phyloP scores from a whole-genome alignment of 495 filamentous ascomycete genomes.

The Melanomma pulvis-pyrius region DNA sequence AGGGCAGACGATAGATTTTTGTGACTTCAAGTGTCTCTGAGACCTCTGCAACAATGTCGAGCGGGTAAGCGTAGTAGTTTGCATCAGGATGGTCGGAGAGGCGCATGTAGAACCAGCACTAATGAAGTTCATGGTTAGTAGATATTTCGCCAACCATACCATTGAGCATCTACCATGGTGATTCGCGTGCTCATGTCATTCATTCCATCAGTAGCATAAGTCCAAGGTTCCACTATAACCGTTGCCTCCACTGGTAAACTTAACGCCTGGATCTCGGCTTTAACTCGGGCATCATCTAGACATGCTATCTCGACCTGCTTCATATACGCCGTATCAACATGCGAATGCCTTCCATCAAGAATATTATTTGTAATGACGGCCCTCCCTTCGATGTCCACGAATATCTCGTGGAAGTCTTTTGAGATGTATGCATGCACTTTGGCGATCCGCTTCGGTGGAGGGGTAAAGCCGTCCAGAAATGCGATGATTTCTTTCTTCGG shows the following conservation, averaged over 20 bases:
- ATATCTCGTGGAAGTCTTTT: conserved; percentile 15
- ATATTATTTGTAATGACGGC: conserved; percentile 4
- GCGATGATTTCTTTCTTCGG: conserved; percentile 21
- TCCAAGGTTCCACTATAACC: conserved; percentile 47
- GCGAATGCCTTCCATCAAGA: conserved; percentile 19
- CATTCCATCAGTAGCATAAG: conserved; percentile 50
- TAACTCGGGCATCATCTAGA: conserved; percentile 12
- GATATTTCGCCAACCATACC: background rate
- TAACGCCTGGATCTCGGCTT: conserved; percentile 38
- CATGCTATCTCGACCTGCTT: conserved; percentile 25
- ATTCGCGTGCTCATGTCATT: conserved; percentile 46
- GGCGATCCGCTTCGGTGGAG: conserved; percentile 6
- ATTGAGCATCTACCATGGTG: conserved; percentile 27
- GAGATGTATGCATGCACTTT: conserved; percentile 21
- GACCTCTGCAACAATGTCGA: conserved; percentile 27
- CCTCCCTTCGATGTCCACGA: background rate
- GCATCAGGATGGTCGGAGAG: conserved; percentile 16
- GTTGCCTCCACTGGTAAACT: conserved; percentile 42
- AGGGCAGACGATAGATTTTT: conserved; percentile 18
- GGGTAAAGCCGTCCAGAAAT: conserved; percentile 1
- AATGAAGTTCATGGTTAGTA: background rate
- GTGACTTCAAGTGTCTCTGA: conserved; percentile 19
- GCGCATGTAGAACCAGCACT: conserved; percentile 34
- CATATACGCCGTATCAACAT: conserved; percentile 26
- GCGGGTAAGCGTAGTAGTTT: conserved; percentile 32